phyloP scores from a whole-genome alignment of 345 rosid genomes.

The Balakata baccata region DNA sequence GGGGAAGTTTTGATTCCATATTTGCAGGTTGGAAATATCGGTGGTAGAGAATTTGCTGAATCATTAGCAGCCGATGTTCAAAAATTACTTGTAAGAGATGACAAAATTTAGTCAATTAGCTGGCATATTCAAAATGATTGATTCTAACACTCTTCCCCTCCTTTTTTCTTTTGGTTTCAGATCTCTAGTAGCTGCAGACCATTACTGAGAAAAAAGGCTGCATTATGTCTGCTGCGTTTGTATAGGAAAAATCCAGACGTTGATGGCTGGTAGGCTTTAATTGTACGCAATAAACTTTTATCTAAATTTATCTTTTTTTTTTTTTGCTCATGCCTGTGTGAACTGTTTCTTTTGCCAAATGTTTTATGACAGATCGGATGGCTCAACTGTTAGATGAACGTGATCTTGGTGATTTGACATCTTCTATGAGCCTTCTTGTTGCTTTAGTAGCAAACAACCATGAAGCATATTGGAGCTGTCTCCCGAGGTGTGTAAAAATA shows the following conservation, averaged over 20 bases:
- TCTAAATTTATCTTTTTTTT: background rate
- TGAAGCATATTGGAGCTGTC: constrained; percentile 88
- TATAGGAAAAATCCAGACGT: constrained; percentile 95
- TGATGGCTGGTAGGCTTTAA: constrained; percentile 84
- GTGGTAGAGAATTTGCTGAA: constrained; percentile 99
- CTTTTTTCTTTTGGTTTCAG: constrained; percentile 39
- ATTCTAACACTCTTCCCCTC: constrained; percentile 8
- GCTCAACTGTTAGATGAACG: constrained; percentile 98
- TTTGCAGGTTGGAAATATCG: constrained; percentile 93
- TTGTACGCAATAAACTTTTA: background rate
- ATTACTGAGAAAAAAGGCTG: constrained; percentile 93
- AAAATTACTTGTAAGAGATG: constrained; percentile 79
- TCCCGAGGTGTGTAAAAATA: constrained; percentile 91
- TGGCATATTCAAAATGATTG: constrained; percentile 14
- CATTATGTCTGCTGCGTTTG: constrained; percentile 91
- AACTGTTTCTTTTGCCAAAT: constrained; percentile 18
- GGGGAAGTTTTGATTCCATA: constrained; percentile 18
- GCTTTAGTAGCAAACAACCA: constrained; percentile 90
- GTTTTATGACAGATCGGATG: constrained; percentile 91
- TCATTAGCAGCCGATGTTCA: constrained; percentile 98
- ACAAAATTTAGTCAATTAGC: constrained; percentile 6
- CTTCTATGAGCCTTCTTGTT: constrained; percentile 95
- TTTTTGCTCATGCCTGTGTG: constrained; percentile 12
- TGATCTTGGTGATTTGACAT: constrained; percentile 97
- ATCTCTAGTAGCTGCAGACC: constrained; percentile 98